Evolutionary conservation across 1,284 basidiomycete species (phyloP), one percentile per base, ranked within the genome.

Genomic region (Sanghuangporus baumii): DNA sequence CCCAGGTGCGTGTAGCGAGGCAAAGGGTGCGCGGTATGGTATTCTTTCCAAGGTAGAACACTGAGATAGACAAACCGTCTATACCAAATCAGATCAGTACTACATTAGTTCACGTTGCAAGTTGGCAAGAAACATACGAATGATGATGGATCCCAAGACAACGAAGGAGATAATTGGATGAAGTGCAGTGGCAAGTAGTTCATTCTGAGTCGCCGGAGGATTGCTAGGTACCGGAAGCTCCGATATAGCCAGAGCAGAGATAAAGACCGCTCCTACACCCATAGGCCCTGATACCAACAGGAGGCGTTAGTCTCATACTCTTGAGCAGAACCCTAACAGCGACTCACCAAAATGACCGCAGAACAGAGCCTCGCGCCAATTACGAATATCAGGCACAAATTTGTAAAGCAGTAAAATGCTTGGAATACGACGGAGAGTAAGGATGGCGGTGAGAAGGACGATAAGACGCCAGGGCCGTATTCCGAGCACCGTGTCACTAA

Each of bases 11-110:
- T 46, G 20, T 7, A 31, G 84, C 83, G 67, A 83, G 84, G 0
- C 93, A 11, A 16, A 7, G 43, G 14, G 20, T 31, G 26, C 26
- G 3, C 26, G 2, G 2, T n/a, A 46, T 18, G 43, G 9, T n/a
- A 18, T 81, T 84, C 57, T 84, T 82, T 14, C 90, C 84, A 37
- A 91, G 77, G 37, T 82, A 87, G 78, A 94, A 93, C 79, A 92
- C 92, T 1, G 92, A 91, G 66, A 96, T 94, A 3, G 93, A 94
- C 5, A 96, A 78, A 41, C 94, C 93, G 74, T 94, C 89, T 90
- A 68, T 43, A 47, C 36, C 14, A 40, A 64, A 60, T 3, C 48
- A 48, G 16, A 46, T 48, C 12, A 31, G 20, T 5, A 41, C 8
- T n/a, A 23, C 6, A 38, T 23, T 12, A 41, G 26, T 54, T 12